Percentiles rank a stretch among this genome's conserved stretches.
Conservation (phyloP, 306 rosid species). For the Cicer yamashitae region DNA sequence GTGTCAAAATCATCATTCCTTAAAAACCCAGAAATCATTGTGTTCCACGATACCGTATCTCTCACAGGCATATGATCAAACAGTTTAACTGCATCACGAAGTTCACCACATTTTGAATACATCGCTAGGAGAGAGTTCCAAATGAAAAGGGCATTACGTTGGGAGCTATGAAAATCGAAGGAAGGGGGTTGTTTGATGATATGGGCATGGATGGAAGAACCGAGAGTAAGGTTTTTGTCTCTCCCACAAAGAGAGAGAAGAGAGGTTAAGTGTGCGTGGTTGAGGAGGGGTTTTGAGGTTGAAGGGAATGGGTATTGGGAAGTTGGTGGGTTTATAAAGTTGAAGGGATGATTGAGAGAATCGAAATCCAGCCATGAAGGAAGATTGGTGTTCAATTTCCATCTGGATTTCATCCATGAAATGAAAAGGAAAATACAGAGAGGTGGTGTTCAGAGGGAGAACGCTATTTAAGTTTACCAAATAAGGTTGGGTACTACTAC, state of each 20-base stretch:
- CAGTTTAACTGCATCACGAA: constrained; percentile 58
- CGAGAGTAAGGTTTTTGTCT: constrained; percentile 56
- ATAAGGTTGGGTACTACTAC: too few relatives aligned
- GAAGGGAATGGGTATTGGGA: constrained; percentile 48
- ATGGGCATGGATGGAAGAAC: constrained; percentile 83
- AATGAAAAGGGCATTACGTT: constrained; percentile 53
- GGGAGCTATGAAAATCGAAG: constrained; percentile 37
- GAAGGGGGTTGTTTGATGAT: constrained; percentile 57
- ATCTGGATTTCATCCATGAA: constrained; percentile 85
- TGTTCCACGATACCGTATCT: constrained; percentile 84
- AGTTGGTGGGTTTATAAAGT: constrained; percentile 36
- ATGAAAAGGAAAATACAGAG: constrained; percentile 46
- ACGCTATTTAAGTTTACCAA: neutral
- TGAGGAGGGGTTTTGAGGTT: constrained; percentile 56
- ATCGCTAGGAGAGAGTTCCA: constrained; percentile 77
- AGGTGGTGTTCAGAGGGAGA: neutral
- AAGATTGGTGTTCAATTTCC: constrained; percentile 51
- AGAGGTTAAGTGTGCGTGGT: constrained; percentile 55
- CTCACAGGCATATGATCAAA: constrained; percentile 66
- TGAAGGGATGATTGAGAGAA: constrained; percentile 50
- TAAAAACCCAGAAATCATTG: constrained; percentile 67
- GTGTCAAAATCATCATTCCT: constrained; percentile 52
- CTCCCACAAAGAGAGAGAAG: constrained; percentile 67
- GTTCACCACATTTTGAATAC: constrained; percentile 60
- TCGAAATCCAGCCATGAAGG: constrained; percentile 53